These are phyloP conservation scores for Cryphonectria radicalis DNA, from an alignment of 2,329 filamentous ascomycete genomes.

Conservation along the genomic window DNA sequence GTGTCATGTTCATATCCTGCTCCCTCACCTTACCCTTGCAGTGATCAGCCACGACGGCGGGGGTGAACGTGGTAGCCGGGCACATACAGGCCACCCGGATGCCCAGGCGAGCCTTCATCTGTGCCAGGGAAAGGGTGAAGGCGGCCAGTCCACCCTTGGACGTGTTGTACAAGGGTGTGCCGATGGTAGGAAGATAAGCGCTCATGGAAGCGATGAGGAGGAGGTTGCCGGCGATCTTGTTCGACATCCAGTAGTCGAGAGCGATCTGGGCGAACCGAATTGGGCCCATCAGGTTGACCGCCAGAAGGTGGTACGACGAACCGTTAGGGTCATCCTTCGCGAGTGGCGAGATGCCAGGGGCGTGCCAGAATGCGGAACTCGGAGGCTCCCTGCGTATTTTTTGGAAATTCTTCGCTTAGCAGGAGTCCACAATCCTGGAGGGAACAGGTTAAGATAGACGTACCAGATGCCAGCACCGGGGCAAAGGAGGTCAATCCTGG, in stretches of 20 bases:
- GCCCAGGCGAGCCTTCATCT: conserved; percentile 24
- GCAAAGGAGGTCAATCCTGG: conserved; percentile 31
- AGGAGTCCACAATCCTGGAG: neutral
- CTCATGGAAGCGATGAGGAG: conserved; percentile 15
- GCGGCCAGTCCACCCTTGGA: conserved; percentile 31
- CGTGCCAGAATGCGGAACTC: conserved; percentile 33
- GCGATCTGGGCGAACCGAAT: conserved; percentile 35
- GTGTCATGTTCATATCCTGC: conserved; percentile 28
- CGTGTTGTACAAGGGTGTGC: conserved; percentile 30
- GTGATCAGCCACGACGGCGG: conserved; percentile 24
- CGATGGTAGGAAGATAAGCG: conserved; percentile 20
- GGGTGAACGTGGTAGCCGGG: conserved; percentile 26
- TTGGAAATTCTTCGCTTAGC: neutral
- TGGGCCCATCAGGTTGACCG: conserved; percentile 32
- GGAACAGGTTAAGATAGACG: neutral
- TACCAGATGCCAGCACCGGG: conserved; percentile 30
- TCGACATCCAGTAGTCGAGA: conserved; percentile 32
- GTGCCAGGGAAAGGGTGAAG: conserved; percentile 28
- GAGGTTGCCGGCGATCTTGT: conserved; percentile 22
- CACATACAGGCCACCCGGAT: conserved; percentile 27
- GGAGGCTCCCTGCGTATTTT: conserved; percentile 29
- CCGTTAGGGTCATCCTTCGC: conserved; percentile 31
- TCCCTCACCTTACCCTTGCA: conserved; percentile 24
- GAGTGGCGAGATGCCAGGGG: conserved; percentile 31
- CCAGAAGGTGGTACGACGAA: conserved; percentile 31